Percentiles rank a stretch among this genome's conserved stretches.
phyloP scores from a whole-genome alignment of 1,284 basidiomycete species.

The Moesziomyces antarcticus region DNA sequence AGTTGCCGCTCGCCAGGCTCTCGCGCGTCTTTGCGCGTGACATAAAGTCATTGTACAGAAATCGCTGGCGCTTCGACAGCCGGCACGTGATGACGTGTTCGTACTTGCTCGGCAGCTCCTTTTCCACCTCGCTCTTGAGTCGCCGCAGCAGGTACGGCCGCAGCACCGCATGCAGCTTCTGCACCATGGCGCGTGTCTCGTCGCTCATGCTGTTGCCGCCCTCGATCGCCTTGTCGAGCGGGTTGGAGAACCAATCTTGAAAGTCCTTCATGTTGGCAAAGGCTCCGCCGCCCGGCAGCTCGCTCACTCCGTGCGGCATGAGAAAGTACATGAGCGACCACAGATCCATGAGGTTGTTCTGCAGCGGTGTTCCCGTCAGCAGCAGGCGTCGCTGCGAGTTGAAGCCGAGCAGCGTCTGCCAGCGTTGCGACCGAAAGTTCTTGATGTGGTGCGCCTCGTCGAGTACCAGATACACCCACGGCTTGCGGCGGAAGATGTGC shows the following conservation, averaged over 20 bases:
- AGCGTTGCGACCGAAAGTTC: constrained; percentile 94
- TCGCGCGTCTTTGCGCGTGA: constrained; percentile 85
- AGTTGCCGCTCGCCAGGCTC: constrained; percentile 86
- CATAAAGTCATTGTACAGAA: constrained; percentile 99
- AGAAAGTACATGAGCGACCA: constrained; percentile 95
- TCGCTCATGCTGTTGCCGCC: constrained; percentile 82
- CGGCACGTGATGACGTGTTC: constrained; percentile 93
- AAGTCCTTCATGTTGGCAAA: constrained; percentile 96
- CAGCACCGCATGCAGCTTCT: constrained; percentile 89
- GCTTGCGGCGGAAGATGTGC: constrained; percentile 91
- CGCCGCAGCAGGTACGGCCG: constrained; percentile 93
- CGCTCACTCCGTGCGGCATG: constrained; percentile 78
- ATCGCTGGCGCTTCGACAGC: constrained; percentile 92
- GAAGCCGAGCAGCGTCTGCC: constrained; percentile 95
- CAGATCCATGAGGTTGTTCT: constrained; percentile 94
- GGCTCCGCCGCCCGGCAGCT: constrained; percentile 71
- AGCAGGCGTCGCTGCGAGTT: constrained; percentile 87
- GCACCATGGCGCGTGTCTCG: constrained; percentile 85
- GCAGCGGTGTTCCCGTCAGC: constrained; percentile 91
- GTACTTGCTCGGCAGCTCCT: constrained; percentile 92
- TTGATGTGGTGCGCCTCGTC: constrained; percentile 99
- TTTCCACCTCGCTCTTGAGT: constrained; percentile 94
- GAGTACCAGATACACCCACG: constrained; percentile 95
- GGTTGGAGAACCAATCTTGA: constrained; percentile 91
- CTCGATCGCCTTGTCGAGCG: constrained; percentile 91